These are phyloP conservation scores for Pseudogymnoascus pannorum DNA, from an alignment of 2,329 filamentous ascomycete genomes.

Conservation along the genomic window DNA sequence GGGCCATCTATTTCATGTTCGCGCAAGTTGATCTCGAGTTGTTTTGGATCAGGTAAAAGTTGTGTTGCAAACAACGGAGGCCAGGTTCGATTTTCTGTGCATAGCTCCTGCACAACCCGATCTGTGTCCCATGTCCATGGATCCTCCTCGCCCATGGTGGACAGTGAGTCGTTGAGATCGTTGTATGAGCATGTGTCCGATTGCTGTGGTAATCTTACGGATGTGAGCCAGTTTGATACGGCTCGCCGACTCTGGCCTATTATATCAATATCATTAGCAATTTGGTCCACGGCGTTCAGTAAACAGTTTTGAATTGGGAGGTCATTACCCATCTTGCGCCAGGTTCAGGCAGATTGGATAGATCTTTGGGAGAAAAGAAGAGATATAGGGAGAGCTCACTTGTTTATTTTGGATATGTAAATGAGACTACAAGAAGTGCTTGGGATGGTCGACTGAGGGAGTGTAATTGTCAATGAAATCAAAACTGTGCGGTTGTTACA, in stretches of 20 bases:
- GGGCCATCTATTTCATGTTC: slow-evolving; percentile 15
- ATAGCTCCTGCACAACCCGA: slow-evolving; percentile 60
- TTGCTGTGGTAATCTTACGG: neutral
- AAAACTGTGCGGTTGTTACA: neutral
- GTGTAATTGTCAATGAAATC: neutral
- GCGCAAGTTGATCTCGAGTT: neutral
- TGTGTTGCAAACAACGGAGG: slow-evolving; percentile 15
- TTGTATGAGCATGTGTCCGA: slow-evolving; percentile 1
- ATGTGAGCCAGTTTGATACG: slow-evolving; percentile 7
- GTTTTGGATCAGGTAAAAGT: neutral
- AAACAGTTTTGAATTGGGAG: neutral
- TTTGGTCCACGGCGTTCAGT: neutral
- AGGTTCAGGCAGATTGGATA: neutral
- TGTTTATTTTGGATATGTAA: neutral
- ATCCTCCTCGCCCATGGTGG: slow-evolving; percentile 40
- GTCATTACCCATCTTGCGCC: neutral
- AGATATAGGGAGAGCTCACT: neutral
- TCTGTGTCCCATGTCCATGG: slow-evolving; percentile 69
- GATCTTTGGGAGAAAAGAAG: neutral
- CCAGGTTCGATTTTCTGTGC: slow-evolving; percentile 46
- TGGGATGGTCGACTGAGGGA: neutral
- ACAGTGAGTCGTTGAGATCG: slow-evolving; percentile 14
- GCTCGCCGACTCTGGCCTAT: slow-evolving; percentile 1
- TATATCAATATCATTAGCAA: neutral
- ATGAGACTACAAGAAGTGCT: neutral